A percentile compares a stretch with the other conserved stretches of the same genome.
These are phyloP conservation scores for Penicillium manginii DNA, from an alignment of 495 filamentous ascomycete genomes.

Conservation along the genomic window DNA sequence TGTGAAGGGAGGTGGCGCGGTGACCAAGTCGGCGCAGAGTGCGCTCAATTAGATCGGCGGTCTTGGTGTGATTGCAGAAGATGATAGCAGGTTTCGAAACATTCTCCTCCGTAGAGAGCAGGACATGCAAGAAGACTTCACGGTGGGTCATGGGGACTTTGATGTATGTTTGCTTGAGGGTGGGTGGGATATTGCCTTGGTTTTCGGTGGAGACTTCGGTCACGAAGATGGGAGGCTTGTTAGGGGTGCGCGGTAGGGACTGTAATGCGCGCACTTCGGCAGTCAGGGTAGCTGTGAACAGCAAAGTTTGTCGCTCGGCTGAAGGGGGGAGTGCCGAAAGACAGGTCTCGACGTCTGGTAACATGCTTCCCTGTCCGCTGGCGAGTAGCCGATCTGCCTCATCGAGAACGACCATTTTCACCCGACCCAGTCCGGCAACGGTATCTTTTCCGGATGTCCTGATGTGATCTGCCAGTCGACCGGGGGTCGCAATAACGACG, in stretches of 20 bases:
- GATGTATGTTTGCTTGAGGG: slow-evolving; percentile 81
- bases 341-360: slow-evolving; percentile 90
- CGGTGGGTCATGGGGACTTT: slow-evolving; percentile 86
- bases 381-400: slow-evolving; percentile 92
- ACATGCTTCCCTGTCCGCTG: slow-evolving; percentile 77
- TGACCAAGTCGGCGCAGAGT: slow-evolving; percentile 82
- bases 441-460: slow-evolving; percentile 88
- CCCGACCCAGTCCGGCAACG: slow-evolving; percentile 73
- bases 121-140: slow-evolving; percentile 90
- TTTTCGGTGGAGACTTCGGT: slow-evolving; percentile 82
- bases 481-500: slow-evolving; percentile 92
- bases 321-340: slow-evolving; percentile 75
- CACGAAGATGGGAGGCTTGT: slow-evolving; percentile 77
- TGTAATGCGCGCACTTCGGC: slow-evolving; percentile 88
- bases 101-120: slow-evolving; percentile 81
- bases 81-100: slow-evolving; percentile 77
- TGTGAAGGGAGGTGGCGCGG: slow-evolving; percentile 89
- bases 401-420: slow-evolving; percentile 87
- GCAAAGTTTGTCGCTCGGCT: slow-evolving; percentile 77
- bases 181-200: slow-evolving; percentile 69
- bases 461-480: slow-evolving; percentile 93
- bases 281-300: slow-evolving; percentile 97
- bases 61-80: slow-evolving; percentile 91
- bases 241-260: slow-evolving; percentile 64
- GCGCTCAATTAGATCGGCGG: slow-evolving; percentile 85